These are phyloP conservation scores for Leccinum ponderosum DNA, from an alignment of 1,284 basidiomycete genomes.

Conservation along the genomic window DNA sequence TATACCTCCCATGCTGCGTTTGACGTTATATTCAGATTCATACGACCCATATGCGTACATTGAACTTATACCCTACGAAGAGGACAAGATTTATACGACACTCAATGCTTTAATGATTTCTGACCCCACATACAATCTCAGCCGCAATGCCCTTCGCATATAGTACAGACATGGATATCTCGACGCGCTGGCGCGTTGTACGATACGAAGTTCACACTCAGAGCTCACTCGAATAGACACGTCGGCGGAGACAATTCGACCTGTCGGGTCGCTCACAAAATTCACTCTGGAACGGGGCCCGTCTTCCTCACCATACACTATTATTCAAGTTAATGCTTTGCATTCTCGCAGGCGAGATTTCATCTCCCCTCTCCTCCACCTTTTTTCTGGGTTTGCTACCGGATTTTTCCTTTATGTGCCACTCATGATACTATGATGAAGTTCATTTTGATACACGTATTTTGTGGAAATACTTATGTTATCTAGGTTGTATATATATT, in stretches of 20 bases:
- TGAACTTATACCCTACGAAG: neutral
- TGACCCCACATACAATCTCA: neutral
- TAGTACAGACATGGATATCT: constrained; percentile 1
- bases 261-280: neutral
- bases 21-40: constrained; percentile 8
- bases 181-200: constrained; percentile 25
- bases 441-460: constrained; percentile 27
- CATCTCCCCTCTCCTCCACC: neutral
- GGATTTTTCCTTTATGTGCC: neutral
- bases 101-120: neutral
- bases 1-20: neutral
- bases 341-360: constrained; percentile 8
- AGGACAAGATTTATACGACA: neutral
- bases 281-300: neutral
- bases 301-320: constrained; percentile 2
- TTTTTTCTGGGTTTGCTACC: neutral
- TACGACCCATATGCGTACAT: neutral
- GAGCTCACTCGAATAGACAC: neutral
- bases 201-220: constrained; percentile 14
- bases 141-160: neutral
- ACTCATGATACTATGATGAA: neutral
- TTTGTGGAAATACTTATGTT: constrained; percentile 15
- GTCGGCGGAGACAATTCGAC: neutral
- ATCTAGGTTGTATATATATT: constrained; percentile 8
- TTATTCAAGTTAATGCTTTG: neutral